A percentile compares a stretch with the other conserved stretches of the same genome.
These are phyloP conservation scores for Gyrodon lividus DNA, from an alignment of 768 basidiomycete species.

Conservation along the genomic window DNA sequence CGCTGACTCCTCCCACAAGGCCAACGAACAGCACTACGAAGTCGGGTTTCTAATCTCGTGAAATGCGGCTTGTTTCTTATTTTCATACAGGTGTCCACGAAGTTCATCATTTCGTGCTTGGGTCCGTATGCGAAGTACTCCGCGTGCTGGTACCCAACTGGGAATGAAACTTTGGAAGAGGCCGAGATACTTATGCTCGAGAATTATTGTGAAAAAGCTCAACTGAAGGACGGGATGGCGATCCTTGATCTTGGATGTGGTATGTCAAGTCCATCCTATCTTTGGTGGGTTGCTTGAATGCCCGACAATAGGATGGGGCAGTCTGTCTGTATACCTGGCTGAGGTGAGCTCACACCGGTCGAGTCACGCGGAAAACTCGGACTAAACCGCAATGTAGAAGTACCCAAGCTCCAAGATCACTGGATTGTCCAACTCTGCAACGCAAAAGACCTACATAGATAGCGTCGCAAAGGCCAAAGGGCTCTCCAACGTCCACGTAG, in stretches of 20 bases:
- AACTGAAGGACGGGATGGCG: conserved; percentile 57
- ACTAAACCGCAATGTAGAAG: conserved; percentile 40
- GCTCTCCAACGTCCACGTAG: conserved; percentile 52
- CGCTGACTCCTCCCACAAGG: conserved; percentile 62
- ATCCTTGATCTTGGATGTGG: conserved; percentile 71
- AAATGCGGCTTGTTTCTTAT: neutral
- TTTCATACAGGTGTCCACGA: conserved; percentile 47
- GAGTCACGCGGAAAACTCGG: neutral
- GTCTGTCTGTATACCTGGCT: conserved; percentile 62
- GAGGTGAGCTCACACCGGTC: conserved; percentile 36
- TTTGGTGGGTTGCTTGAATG: neutral
- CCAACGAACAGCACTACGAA: conserved; percentile 78
- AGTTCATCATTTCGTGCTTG: conserved; percentile 64
- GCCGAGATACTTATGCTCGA: conserved; percentile 67
- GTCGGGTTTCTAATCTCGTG: conserved; percentile 27
- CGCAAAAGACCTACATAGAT: conserved; percentile 68
- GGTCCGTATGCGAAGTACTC: conserved; percentile 70
- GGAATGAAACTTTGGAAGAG: conserved; percentile 56
- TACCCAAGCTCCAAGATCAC: conserved; percentile 63
- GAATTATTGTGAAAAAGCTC: conserved; percentile 64
- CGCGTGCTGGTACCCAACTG: conserved; percentile 61
- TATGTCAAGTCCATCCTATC: conserved; percentile 21
- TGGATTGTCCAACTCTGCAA: conserved; percentile 65
- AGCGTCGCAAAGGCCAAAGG: conserved; percentile 45
- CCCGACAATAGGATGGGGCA: conserved; percentile 58